Evolutionary conservation across 228 moss, liverwort and hornwort species (phyloP).

Genomic region (Sphagnum fallax): DNA sequence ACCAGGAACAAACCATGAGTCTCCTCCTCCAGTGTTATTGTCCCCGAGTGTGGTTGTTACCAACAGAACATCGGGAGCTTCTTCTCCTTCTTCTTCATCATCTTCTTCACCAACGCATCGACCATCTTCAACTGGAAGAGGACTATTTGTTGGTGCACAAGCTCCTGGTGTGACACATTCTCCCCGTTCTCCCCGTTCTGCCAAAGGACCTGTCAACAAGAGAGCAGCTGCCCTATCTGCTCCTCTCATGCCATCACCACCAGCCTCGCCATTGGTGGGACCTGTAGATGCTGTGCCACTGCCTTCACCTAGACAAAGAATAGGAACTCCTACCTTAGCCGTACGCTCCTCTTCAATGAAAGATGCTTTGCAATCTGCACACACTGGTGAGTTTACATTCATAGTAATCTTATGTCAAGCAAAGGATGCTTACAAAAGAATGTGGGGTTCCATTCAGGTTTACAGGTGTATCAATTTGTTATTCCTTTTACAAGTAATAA

Average conservation of each 20-base stretch:
- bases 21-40: conserved; percentile 9
- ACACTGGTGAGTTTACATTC: conserved; percentile 35
- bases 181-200: conserved; percentile 11
- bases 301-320: conserved; percentile 37
- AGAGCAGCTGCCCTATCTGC: conserved; percentile 14
- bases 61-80: conserved; percentile 26
- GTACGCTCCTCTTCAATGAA: conserved; percentile 41
- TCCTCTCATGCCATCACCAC: conserved; percentile 9
- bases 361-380: conserved; percentile 30
- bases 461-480: not conserved
- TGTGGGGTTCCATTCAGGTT: not conserved
- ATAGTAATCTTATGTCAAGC: not conserved
- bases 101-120: conserved; percentile 1
- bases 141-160: conserved; percentile 15
- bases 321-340: conserved; percentile 14
- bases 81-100: conserved; percentile 12
- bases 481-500: not conserved
- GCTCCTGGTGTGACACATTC: conserved; percentile 27
- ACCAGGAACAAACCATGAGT: conserved; percentile 21
- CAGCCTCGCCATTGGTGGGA: conserved; percentile 11
- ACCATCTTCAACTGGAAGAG: conserved; percentile 35
- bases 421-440: not conserved
- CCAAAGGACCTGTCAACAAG: conserved; percentile 12
- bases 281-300: conserved; percentile 8
- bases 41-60: conserved; percentile 12